Percentiles rank a stretch among this genome's conserved stretches.
Evolutionary conservation across 1,284 basidiomycete species (phyloP).

Genomic region (Wallemia mellicola): DNA sequence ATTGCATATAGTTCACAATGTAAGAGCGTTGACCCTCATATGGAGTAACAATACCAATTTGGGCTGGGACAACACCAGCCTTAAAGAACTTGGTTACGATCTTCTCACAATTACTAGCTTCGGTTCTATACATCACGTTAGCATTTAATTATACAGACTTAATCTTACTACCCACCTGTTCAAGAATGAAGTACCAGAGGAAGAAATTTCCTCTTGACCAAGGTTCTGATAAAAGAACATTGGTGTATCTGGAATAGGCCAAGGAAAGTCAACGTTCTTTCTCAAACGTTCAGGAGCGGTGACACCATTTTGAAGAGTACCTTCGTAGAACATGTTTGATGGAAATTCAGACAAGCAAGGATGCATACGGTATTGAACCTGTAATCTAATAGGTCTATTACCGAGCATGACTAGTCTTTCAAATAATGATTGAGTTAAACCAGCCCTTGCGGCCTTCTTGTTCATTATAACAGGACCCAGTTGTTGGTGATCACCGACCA

Average conservation of each 20-base stretch:
- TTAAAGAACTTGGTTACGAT: slow-evolving; percentile 99
- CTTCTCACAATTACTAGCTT: slow-evolving; percentile 97
- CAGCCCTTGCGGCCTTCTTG: slow-evolving; percentile 94
- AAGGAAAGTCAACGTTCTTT: slow-evolving; percentile 96
- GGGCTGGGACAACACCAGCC: slow-evolving; percentile 71
- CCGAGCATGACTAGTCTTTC: slow-evolving; percentile 83
- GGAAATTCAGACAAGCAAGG: slow-evolving; percentile 97
- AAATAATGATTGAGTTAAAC: slow-evolving; percentile 87
- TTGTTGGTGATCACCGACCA: slow-evolving; percentile 81
- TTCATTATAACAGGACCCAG: slow-evolving; percentile 88
- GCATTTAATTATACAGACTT: neutral
- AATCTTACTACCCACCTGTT: slow-evolving; percentile 38
- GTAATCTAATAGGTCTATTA: slow-evolving; percentile 86
- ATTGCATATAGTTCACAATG: slow-evolving; percentile 97
- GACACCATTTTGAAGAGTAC: slow-evolving; percentile 92
- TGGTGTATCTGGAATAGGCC: slow-evolving; percentile 88
- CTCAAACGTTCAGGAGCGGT: slow-evolving; percentile 87
- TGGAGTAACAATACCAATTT: slow-evolving; percentile 95
- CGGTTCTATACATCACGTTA: slow-evolving; percentile 30
- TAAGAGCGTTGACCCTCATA: slow-evolving; percentile 98
- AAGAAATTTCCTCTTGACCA: slow-evolving; percentile 95
- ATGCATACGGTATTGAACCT: slow-evolving; percentile 99
- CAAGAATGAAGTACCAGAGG: slow-evolving; percentile 90
- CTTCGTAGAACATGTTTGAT: slow-evolving; percentile 99
- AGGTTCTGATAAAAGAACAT: slow-evolving; percentile 99